These are phyloP conservation scores for Macrolepiota dolichaula DNA, from an alignment of 768 basidiomycete genomes.

Conservation along the genomic window DNA sequence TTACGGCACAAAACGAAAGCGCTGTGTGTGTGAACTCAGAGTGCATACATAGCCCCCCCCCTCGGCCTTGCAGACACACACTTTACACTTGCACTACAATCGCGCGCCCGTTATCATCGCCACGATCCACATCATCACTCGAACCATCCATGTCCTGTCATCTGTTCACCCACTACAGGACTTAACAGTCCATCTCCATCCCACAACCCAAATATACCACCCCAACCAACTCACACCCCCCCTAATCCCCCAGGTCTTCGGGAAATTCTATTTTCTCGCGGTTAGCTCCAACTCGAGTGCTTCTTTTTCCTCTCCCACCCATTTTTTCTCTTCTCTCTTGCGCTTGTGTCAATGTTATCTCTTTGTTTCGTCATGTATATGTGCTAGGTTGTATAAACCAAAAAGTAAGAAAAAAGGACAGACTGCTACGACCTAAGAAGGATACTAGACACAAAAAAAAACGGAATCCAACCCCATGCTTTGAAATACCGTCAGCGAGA, in stretches of 20 bases:
- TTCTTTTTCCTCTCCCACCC: neutral
- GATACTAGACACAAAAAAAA: neutral
- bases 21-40: neutral
- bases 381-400: constrained; percentile 2
- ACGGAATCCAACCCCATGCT: neutral
- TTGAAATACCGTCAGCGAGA: neutral
- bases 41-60: neutral
- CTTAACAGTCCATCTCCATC: neutral
- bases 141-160: neutral
- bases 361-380: neutral
- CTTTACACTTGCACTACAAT: too few species aligned
- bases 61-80: too few species aligned
- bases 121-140: neutral
- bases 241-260: neutral
- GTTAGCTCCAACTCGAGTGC: neutral
- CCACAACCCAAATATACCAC: neutral
- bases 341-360: neutral
- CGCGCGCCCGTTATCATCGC: neutral
- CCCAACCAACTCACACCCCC: too few species aligned
- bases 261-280: neutral
- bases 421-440: neutral
- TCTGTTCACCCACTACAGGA: neutral
- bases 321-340: too few species aligned
- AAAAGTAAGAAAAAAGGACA: neutral
- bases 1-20: too few species aligned